phyloP scores from a whole-genome alignment of 305 asterid species.

The Fraxinus nigra region DNA sequence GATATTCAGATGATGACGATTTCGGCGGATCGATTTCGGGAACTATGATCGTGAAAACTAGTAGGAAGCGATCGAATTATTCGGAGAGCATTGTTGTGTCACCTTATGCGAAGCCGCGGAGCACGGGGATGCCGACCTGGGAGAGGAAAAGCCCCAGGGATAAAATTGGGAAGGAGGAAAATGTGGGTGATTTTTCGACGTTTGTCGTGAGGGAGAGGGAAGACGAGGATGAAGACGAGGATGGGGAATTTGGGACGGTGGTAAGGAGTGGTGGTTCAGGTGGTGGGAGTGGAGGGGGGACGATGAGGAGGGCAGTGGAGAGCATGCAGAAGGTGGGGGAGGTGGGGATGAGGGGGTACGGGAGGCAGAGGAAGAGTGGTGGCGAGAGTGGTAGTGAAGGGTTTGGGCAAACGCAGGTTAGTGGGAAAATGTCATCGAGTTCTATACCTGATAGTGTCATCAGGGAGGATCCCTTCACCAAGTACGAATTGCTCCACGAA shows the following conservation, averaged over 20 bases:
- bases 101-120: constrained; percentile 37
- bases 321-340: constrained; percentile 94
- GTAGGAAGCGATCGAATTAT: constrained; percentile 44
- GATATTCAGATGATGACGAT: constrained; percentile 44
- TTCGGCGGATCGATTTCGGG: constrained; percentile 56
- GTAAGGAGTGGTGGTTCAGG: constrained; percentile 57
- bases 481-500: constrained; percentile 94
- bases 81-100: constrained; percentile 25
- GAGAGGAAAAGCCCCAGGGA: constrained; percentile 43
- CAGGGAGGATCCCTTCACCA: constrained; percentile 89
- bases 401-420: constrained; percentile 45
- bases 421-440: constrained; percentile 75
- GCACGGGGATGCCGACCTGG: constrained; percentile 33
- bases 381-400: constrained; percentile 32
- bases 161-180: constrained; percentile 47
- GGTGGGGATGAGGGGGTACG: constrained; percentile 46
- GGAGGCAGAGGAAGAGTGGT: constrained; percentile 50
- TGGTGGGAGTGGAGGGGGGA: constrained; percentile 52
- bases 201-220: constrained; percentile 64
- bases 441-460: constrained; percentile 78
- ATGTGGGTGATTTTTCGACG: constrained; percentile 64
- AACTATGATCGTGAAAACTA: constrained; percentile 72
- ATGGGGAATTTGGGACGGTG: constrained; percentile 63
- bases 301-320: constrained; percentile 92
- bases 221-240: constrained; percentile 49